Evolutionary conservation across 169 alveolate species (phyloP), one percentile per base, ranked within the genome.

Genomic region (Ichthyophthirius multifiliis): DNA sequence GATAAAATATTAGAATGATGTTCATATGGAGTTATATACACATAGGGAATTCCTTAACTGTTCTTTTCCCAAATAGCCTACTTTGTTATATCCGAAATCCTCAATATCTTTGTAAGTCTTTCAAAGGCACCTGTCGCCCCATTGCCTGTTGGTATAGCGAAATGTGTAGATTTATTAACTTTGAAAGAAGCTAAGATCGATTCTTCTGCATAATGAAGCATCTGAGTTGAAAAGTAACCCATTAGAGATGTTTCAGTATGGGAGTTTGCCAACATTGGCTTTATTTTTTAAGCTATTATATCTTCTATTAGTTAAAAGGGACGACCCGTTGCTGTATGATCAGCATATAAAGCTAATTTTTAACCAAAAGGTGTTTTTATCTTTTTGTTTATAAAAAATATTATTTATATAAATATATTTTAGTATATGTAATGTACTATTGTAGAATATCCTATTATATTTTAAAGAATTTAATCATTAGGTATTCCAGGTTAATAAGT

Each of bases 271-370:
- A 93, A 94, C 74, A 88, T 85, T 5, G 97, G 97, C 45, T 92
- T 63, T 12, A 96, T 91, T 74, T 90, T 88, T 30, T 74, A 31
- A 7, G 83, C 83, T 16, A 96, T 87, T 65, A 91, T 94, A 45
- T 93, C 93, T 82, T 96, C 98, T 48, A 96, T 93, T 79, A 89
- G 90, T 41, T 47, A 43, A 18, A 94, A 76, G 27, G 96, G 85
- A 34, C 97, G 78, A 1, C 97, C 97, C 10, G 96, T 89, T 1
- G 98, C 98, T 9, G 97, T 95, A 87, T 92, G 92, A 83, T 96
- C 98, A 5, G 94, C 87, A 77, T 96, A 96, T 13, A 94, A 77
- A 44, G 92, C 65, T 35, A 94, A 92, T 73, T 90, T 89, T 75
- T 77, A 75, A 23, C 98, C 98, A 85, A 88, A 95, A 15, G 96